Conservation (phyloP, 768 basidiomycete species). For the Rhodotorula babjevae region DNA sequence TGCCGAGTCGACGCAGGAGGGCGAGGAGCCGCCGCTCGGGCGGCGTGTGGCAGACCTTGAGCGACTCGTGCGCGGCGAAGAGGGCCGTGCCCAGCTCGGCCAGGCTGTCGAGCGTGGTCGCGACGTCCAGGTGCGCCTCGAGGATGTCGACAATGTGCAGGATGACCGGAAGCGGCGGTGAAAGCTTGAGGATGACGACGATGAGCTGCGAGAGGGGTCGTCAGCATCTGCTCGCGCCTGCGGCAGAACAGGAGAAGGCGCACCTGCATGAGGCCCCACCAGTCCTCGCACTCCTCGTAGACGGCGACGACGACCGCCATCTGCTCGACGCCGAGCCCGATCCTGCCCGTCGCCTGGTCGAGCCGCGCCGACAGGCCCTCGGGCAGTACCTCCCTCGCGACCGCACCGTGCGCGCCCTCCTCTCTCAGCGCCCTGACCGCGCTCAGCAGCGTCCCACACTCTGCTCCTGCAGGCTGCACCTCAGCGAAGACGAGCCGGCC, state of each 20-base stretch:
- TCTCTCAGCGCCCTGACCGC: background rate
- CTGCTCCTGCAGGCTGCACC: background rate
- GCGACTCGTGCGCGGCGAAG: background rate
- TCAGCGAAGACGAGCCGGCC: background rate
- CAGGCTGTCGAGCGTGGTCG: constrained; percentile 18
- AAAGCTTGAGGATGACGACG: constrained; percentile 6
- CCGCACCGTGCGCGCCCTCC: constrained; percentile 5
- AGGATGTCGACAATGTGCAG: constrained; percentile 19
- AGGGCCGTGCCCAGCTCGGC: constrained; percentile 7
- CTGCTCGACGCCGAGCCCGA: background rate
- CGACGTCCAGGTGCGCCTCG: constrained; percentile 7
- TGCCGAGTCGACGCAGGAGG: background rate
- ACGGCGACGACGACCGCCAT: constrained; percentile 12
- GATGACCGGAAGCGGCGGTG: background rate
- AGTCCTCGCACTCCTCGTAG: constrained; percentile 3
- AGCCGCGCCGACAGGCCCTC: constrained; percentile 2
- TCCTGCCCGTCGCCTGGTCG: background rate
- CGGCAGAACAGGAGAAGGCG: background rate
- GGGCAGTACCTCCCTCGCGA: constrained; percentile 20
- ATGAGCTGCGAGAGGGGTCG: background rate
- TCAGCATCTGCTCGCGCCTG: background rate
- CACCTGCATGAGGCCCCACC: constrained; percentile 19
- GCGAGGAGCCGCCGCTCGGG: constrained; percentile 6
- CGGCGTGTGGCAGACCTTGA: background rate
- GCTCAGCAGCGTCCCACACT: background rate